Evolutionary conservation across 768 basidiomycete species (phyloP).

Genomic region (Boletus vinaceobasis): DNA sequence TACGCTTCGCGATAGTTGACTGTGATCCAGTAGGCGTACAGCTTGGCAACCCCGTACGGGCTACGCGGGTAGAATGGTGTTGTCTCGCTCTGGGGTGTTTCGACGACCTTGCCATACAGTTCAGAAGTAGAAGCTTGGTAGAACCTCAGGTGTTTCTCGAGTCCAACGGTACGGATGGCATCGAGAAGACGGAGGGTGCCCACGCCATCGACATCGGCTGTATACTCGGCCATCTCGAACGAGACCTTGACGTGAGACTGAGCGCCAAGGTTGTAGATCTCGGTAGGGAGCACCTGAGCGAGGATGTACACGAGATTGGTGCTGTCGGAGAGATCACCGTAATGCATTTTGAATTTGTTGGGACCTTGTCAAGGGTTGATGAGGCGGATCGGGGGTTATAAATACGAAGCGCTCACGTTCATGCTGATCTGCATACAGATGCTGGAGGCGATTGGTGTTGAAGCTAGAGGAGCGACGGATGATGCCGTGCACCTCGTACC

Average conservation of each 20-base stretch:
- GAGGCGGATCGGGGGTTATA: neutral
- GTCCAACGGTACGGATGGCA: conserved; percentile 91
- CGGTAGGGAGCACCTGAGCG: conserved; percentile 89
- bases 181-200: conserved; percentile 95
- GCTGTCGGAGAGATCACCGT: conserved; percentile 92
- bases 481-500: conserved; percentile 92
- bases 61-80: conserved; percentile 99
- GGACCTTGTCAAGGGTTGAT: conserved; percentile 43
- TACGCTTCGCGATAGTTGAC: conserved; percentile 95
- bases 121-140: conserved; percentile 98
- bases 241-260: conserved; percentile 99
- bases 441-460: conserved; percentile 93
- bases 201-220: conserved; percentile 93
- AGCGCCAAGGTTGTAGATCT: conserved; percentile 97
- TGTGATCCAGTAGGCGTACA: conserved; percentile 89
- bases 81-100: conserved; percentile 92
- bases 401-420: conserved; percentile 56
- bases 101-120: conserved; percentile 94
- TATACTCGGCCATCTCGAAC: conserved; percentile 99
- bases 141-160: conserved; percentile 90
- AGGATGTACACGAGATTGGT: conserved; percentile 97
- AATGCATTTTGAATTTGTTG: conserved; percentile 79
- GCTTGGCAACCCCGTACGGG: conserved; percentile 94
- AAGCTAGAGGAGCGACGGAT: conserved; percentile 97
- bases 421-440: conserved; percentile 90